These are phyloP conservation scores for Solioccasus polychromus DNA, from an alignment of 768 basidiomycete species.

Conservation along the genomic window DNA sequence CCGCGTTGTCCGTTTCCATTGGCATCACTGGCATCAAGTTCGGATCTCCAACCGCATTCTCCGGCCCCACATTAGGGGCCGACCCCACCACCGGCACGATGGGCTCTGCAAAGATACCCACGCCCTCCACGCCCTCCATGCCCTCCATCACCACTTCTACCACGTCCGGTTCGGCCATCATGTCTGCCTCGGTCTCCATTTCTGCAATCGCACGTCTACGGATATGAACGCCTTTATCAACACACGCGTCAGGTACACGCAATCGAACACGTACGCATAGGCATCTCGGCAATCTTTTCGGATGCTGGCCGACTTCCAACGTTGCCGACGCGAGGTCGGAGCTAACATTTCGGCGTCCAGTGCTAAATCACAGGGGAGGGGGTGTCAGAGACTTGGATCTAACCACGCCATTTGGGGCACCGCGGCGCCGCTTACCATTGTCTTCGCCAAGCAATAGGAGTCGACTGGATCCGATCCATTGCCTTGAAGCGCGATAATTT, in stretches of 20 bases:
- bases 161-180: constrained; percentile 1
- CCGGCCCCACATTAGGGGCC: neutral
- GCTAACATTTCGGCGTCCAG: constrained; percentile 65
- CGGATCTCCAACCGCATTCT: neutral
- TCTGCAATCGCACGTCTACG: constrained; percentile 43
- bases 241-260: too few species aligned
- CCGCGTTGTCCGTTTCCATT: neutral
- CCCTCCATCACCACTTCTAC: constrained; percentile 11
- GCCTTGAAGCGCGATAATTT: constrained; percentile 40
- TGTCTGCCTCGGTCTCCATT: constrained; percentile 42
- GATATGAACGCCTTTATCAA: neutral
- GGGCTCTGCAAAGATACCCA: neutral
- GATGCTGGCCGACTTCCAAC: constrained; percentile 53
- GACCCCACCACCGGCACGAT: neutral
- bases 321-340: constrained; percentile 47
- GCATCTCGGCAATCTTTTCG: constrained; percentile 59
- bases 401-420: neutral
- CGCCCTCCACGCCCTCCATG: too few species aligned
- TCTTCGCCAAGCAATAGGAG: constrained; percentile 70
- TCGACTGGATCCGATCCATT: constrained; percentile 53
- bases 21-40: neutral
- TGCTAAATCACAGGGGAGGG: too few species aligned
- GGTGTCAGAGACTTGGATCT: too few species aligned
- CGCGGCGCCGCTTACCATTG: constrained; percentile 47
- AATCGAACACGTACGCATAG: constrained; percentile 56